Conservation (phyloP, 768 basidiomycete species). For the Tulasnella sp. region DNA sequence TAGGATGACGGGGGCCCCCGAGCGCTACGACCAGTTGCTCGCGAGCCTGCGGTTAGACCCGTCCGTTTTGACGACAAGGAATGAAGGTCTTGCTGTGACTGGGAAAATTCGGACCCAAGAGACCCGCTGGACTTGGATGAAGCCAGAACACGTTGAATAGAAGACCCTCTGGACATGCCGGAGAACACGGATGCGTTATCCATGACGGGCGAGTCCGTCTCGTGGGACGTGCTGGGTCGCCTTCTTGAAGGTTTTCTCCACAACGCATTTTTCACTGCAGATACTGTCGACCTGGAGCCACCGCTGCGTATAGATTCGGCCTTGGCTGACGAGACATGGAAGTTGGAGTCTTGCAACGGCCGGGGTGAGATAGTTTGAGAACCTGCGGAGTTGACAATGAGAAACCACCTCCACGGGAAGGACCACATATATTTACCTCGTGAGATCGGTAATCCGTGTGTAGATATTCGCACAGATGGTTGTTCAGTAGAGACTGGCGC, state of each 20-base stretch:
- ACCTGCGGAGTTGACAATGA: neutral
- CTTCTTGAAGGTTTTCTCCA: slow-evolving; percentile 16
- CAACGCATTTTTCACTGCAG: slow-evolving; percentile 24
- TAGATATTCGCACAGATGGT: slow-evolving; percentile 20
- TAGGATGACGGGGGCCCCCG: slow-evolving; percentile 29
- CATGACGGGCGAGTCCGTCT: neutral
- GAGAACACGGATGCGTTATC: slow-evolving; percentile 22
- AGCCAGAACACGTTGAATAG: slow-evolving; percentile 5
- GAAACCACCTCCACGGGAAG: neutral
- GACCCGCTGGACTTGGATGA: slow-evolving; percentile 28
- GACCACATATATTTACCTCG: neutral
- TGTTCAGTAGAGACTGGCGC: neutral
- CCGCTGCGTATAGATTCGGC: slow-evolving; percentile 27
- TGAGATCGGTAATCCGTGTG: neutral
- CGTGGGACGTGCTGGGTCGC: slow-evolving; percentile 22
- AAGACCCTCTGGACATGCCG: slow-evolving; percentile 19
- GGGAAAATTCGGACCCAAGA: slow-evolving; percentile 21
- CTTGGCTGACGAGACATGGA: slow-evolving; percentile 26
- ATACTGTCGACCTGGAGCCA: slow-evolving; percentile 26
- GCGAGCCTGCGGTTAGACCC: slow-evolving; percentile 19
- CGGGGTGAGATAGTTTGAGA: neutral
- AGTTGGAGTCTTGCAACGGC: slow-evolving; percentile 27
- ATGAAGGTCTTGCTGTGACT: slow-evolving; percentile 25
- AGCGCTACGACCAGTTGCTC: slow-evolving; percentile 23
- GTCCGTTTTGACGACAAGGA: slow-evolving; percentile 29